A percentile compares a stretch with the other conserved stretches of the same genome.
Evolutionary conservation across 2,329 filamentous ascomycete genomes (phyloP).

Genomic region (Huntiella moniliformis): DNA sequence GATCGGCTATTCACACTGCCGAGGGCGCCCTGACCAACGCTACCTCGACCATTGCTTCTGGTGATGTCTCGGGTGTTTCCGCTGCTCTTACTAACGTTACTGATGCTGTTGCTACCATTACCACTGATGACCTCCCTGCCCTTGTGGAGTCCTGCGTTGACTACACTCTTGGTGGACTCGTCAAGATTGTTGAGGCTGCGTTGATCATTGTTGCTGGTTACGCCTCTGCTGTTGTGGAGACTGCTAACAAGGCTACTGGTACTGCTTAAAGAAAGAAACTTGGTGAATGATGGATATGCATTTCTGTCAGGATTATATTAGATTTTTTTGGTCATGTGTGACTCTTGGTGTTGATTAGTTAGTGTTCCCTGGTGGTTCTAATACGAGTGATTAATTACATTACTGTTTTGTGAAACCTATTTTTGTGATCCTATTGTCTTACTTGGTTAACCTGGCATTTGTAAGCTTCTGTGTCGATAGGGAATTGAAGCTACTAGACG

Average conservation of each 20-base stretch:
- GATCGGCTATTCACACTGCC: neutral
- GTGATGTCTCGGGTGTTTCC: constrained; percentile 3
- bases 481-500: too few relatives aligned
- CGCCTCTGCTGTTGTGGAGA: neutral
- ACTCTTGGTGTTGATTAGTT: too few relatives aligned
- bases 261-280: neutral
- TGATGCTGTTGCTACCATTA: neutral
- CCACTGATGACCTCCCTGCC: constrained; percentile 1
- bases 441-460: too few relatives aligned
- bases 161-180: constrained; percentile 4
- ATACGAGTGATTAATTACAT: too few relatives aligned
- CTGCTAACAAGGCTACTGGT: constrained; percentile 4
- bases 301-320: too few relatives aligned
- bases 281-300: too few relatives aligned
- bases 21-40: neutral
- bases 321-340: too few relatives aligned
- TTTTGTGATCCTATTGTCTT: too few relatives aligned
- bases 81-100: constrained; percentile 1
- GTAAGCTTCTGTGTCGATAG: too few relatives aligned
- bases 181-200: constrained; percentile 2
- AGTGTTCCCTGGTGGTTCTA: too few relatives aligned
- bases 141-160: neutral
- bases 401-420: too few relatives aligned
- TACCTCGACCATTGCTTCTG: neutral
- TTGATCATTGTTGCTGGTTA: neutral